Evolutionary conservation across 179 eudicot genomes (phyloP), one percentile per base, ranked within the genome.

Genomic region (Nepenthes alata): DNA sequence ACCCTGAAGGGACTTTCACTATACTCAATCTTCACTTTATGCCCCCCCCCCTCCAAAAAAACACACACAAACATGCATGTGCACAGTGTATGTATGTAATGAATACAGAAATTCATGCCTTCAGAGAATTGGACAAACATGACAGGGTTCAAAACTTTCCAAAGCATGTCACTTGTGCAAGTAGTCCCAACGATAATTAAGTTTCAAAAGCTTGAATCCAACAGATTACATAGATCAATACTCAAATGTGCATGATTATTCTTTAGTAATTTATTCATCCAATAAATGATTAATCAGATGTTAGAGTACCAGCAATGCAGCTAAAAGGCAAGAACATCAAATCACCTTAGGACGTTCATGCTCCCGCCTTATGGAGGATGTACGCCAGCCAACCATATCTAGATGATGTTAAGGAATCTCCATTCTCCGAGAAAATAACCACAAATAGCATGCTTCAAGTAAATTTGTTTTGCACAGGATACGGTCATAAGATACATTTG

Each of bases 341-440:
- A 64, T 65, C 65, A 93, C 99, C 97, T 85, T 94, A 37, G 74
- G 78, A 62, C 90, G 96, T 75, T 94, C 95, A 36, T 81, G 79
- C 64, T 90, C 99, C 71, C 99, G 82, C 77, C 99, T 88, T 63
- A 94, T 70, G 1, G 99, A 94, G 47, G 99, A 94, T 57, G 99
- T 90, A 55, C 99, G 90, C 90, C 97, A 90, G 65, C 99, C 99
- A 78, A 94, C 99, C 95, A 94, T 81, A 80, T 94, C 99, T 93
- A 59, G 49, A 56, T 52, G 60, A 63, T n/a, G 76, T 78, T 70
- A 82, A 87, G 87, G 78, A 77, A 44, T 68, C 52, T 57, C 35
- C 41, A 41, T 56, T 63, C 53, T 55, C 37, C 53, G 34, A 15
- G 39, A 34, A 64, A 11, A 10, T 25, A 36, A 35, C 12, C 38